A percentile compares a stretch with the other conserved stretches of the same genome.
Evolutionary conservation across 2,329 filamentous ascomycete species (phyloP).

Genomic region (Colletotrichum tanaceti): DNA sequence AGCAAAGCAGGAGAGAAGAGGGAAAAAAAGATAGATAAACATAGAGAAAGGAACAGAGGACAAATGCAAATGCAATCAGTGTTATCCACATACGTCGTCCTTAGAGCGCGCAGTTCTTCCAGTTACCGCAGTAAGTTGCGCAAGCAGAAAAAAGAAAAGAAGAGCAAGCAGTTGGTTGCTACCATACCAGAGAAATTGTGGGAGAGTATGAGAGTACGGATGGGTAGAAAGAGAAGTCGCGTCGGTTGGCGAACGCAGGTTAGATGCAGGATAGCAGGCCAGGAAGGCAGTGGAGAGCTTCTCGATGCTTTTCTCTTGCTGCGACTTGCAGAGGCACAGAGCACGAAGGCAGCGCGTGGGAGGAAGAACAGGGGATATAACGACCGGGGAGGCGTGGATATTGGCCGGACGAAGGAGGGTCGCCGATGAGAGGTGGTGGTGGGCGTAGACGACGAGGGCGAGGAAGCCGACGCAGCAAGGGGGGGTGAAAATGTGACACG

Average conservation of each 20-base stretch:
- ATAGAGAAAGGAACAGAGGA: not conserved
- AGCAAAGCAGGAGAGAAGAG: not conserved
- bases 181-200: not conserved
- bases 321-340: constrained; percentile 36
- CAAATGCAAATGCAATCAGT: constrained; percentile 22
- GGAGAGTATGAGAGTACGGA: not conserved
- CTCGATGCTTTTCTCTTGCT: constrained; percentile 38
- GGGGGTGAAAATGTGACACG: constrained; percentile 24
- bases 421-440: constrained; percentile 3
- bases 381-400: constrained; percentile 35
- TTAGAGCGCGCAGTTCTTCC: constrained; percentile 7
- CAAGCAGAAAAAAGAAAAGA: not conserved
- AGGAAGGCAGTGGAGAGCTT: constrained; percentile 27
- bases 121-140: constrained; percentile 6
- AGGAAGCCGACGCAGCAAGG: constrained; percentile 16
- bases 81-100: constrained; percentile 31
- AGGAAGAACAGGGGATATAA: constrained; percentile 39
- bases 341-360: constrained; percentile 17
- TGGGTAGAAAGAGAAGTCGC: not conserved
- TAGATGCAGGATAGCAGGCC: constrained; percentile 17
- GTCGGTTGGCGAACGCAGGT: constrained; percentile 8
- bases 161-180: not conserved
- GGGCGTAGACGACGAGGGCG: constrained; percentile 14
- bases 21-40: no score
- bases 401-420: constrained; percentile 21